phyloP scores from a whole-genome alignment of 805 yeast genomes.

The Spathaspora hagerdaliae region DNA sequence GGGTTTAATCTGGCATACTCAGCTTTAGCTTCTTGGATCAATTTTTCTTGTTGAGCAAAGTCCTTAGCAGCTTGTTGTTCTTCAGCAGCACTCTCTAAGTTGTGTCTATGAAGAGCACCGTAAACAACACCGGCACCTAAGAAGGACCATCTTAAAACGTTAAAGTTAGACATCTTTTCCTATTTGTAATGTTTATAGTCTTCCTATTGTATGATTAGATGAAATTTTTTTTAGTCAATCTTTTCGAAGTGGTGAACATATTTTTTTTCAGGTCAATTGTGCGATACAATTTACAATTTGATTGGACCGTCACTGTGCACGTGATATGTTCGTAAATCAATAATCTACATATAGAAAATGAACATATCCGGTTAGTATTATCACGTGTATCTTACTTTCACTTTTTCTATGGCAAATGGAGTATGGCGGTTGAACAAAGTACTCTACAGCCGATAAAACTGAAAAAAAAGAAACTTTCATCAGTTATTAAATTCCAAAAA shows the following conservation, averaged over 20 bases:
- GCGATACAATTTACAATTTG: background rate
- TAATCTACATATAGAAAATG: too few species aligned
- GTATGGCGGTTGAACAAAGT: too few species aligned
- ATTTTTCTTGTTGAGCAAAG: slow-evolving; percentile 62
- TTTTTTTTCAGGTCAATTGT: too few species aligned
- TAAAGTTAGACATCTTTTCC: slow-evolving; percentile 31
- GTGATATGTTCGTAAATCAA: too few species aligned
- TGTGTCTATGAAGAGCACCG: slow-evolving; percentile 82
- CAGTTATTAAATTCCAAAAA: too few species aligned
- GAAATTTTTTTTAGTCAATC: too few species aligned
- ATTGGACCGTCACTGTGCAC: background rate
- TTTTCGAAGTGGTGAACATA: background rate
- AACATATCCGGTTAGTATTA: too few species aligned
- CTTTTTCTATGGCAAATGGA: too few species aligned
- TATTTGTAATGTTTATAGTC: background rate
- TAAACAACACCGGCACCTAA: slow-evolving; percentile 83
- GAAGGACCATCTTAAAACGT: slow-evolving; percentile 91
- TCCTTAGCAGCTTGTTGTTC: slow-evolving; percentile 55
- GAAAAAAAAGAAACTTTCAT: too few species aligned
- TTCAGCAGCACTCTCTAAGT: slow-evolving; percentile 57
- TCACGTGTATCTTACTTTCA: too few species aligned
- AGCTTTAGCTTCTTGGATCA: slow-evolving; percentile 84
- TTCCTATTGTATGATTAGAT: too few species aligned
- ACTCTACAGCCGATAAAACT: too few species aligned
- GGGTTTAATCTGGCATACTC: slow-evolving; percentile 68